Evolutionary conservation across 2,329 filamentous ascomycete genomes (phyloP).

Genomic region (Aspergillus awamori): DNA sequence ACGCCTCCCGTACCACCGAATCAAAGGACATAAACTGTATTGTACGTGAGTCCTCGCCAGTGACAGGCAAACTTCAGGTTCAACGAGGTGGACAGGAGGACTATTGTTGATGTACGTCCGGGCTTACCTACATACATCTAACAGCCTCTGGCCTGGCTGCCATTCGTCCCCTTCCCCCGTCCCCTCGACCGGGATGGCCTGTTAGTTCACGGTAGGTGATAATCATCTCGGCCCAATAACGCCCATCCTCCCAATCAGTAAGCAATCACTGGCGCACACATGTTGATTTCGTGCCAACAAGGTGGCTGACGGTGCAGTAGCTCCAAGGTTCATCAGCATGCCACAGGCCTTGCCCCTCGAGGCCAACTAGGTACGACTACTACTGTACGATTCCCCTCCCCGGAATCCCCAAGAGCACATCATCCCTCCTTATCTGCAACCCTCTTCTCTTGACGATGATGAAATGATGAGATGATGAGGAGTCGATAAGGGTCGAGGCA

Average conservation of each 20-base stretch:
- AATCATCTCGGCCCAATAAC: conserved; percentile 16
- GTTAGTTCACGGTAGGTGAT: conserved; percentile 3
- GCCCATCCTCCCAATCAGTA: conserved; percentile 13
- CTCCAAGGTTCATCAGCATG: conserved; percentile 18
- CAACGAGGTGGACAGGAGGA: not conserved
- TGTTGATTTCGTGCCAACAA: conserved; percentile 24
- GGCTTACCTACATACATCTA: conserved; percentile 9
- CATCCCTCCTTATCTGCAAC: not conserved
- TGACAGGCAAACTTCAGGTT: not conserved
- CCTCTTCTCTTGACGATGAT: too few species aligned
- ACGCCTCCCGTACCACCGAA: not conserved
- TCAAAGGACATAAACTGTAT: not conserved
- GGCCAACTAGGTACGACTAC: not conserved
- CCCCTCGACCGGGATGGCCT: not conserved
- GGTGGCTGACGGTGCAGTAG: conserved; percentile 29
- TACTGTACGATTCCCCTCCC: not conserved
- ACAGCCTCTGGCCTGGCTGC: not conserved
- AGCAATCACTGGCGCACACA: conserved; percentile 26
- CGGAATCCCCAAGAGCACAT: not conserved
- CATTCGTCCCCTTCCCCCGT: not conserved
- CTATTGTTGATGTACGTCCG: conserved; percentile 11
- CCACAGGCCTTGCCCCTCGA: not conserved
- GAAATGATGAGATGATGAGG: too few species aligned
- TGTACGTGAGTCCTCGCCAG: conserved; percentile 2
- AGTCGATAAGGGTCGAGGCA: too few species aligned